Conservation (phyloP, 2,329 filamentous ascomycete species). For the Geoglossum cookeanum region DNA sequence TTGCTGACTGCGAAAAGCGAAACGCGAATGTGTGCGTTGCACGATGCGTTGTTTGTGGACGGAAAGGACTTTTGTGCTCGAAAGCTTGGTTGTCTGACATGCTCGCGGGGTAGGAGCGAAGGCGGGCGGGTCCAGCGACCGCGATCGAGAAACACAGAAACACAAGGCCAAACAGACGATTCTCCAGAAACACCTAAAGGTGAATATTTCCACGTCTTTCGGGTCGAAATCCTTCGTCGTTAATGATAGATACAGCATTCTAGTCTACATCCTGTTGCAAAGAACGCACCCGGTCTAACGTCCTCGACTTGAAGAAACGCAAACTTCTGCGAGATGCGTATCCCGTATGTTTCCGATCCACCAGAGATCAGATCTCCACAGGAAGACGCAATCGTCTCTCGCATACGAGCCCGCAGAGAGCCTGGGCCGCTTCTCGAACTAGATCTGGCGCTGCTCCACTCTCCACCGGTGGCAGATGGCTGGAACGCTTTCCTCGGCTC, state of each 20-base stretch:
- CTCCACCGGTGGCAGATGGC: conserved; percentile 35
- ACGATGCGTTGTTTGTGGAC: background rate
- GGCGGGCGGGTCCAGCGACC: too few relatives aligned
- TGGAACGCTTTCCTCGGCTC: conserved; percentile 39
- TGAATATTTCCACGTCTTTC: background rate
- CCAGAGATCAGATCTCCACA: conserved; percentile 26
- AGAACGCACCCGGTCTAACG: background rate
- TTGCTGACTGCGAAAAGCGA: too few relatives aligned
- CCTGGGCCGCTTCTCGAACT: conserved; percentile 30
- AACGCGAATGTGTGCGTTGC: background rate
- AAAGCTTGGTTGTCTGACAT: background rate
- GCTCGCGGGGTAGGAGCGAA: background rate
- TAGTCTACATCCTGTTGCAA: background rate
- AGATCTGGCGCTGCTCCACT: conserved; percentile 34
- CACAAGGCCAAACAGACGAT: too few relatives aligned
- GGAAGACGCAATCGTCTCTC: conserved; percentile 30
- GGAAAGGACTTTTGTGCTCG: background rate
- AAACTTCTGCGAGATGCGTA: conserved; percentile 26
- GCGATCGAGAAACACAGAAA: too few relatives aligned
- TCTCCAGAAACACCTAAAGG: background rate
- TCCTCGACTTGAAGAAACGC: background rate
- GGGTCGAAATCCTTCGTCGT: background rate
- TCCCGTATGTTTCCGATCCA: conserved; percentile 33
- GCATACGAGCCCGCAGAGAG: conserved; percentile 31
- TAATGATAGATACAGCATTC: background rate